Evolutionary conservation across 2,329 filamentous ascomycete genomes (phyloP), one percentile per base, ranked within the genome.

Genomic region (Arthroderma uncinatum): DNA sequence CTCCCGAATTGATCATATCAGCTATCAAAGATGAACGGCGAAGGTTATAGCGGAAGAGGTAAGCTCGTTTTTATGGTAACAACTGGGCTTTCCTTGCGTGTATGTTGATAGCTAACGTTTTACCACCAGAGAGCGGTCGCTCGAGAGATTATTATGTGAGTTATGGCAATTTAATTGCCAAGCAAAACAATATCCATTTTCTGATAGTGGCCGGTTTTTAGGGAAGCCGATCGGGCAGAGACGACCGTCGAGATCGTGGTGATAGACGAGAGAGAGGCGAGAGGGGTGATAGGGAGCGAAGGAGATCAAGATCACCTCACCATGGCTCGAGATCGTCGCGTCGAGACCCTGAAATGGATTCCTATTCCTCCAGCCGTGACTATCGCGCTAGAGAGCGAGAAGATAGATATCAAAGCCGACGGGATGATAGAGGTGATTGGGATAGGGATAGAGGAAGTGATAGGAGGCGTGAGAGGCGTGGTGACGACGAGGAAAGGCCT

Each of bases 301-400:
- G 90, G 73, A 86, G 92, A 62, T 95, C 91, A 60, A 84, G 92
- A 69, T 97, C 92, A 16, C 91, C 91, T 58, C 84, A 87, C 65
- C 84, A 88, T 68, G 80, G 82, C 63, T 81, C 85, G 58, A 78
- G 85, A 61, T 73, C 78, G 58, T 76, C 79, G 64, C 84, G 88
- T 64, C 86, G 86, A 64, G 86, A 93, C 54, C 82, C 81, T 57
- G 85, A 88, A 64, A 80, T 83, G 71, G 90, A 96, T 73, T 84
- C 87, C 57, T 97, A 97, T 74, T 95, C 91, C 19, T 90, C 88
- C 4, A 95, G 90, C 73, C 86, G 92, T 64, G 91, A 86, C 75
- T 94, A 95, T 71, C 83, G 92, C 69, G 92, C 95, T 70, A 81
- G 92, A 61, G 92, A 97, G 75, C 87, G 92, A 61, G 92, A 97